Evolutionary conservation across 2,329 filamentous ascomycete genomes (phyloP).

Genomic region (Penicillium capsulatum): DNA sequence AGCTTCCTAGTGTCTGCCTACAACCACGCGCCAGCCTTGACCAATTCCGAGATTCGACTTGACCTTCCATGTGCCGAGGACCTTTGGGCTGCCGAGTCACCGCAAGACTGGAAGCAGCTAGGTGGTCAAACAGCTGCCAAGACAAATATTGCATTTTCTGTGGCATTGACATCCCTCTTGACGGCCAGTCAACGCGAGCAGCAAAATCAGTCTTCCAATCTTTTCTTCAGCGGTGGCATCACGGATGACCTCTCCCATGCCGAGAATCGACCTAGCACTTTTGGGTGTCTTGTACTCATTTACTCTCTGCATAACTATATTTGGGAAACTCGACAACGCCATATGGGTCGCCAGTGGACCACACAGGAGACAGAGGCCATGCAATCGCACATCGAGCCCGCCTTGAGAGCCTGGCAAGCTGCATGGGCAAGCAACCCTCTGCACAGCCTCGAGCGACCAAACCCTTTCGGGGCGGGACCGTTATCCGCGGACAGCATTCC

Average conservation of each 20-base stretch:
- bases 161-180: slow-evolving; percentile 74
- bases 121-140: slow-evolving; percentile 69
- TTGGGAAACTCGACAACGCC: slow-evolving; percentile 90
- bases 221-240: slow-evolving; percentile 47
- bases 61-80: slow-evolving; percentile 92
- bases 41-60: slow-evolving; percentile 87
- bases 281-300: slow-evolving; percentile 86
- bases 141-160: slow-evolving; percentile 72
- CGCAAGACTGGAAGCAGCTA: slow-evolving; percentile 73
- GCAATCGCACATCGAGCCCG: slow-evolving; percentile 92
- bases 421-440: slow-evolving; percentile 85
- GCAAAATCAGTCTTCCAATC: slow-evolving; percentile 36
- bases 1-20: slow-evolving; percentile 88
- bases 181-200: slow-evolving; percentile 66
- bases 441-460: slow-evolving; percentile 78
- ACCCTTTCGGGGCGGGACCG: slow-evolving; percentile 75
- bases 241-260: slow-evolving; percentile 53
- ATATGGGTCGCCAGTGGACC: slow-evolving; percentile 85
- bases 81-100: slow-evolving; percentile 77
- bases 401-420: slow-evolving; percentile 87
- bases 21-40: slow-evolving; percentile 84
- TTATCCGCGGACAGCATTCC: slow-evolving; percentile 88
- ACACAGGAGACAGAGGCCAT: slow-evolving; percentile 90
- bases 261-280: slow-evolving; percentile 77
- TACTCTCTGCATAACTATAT: slow-evolving; percentile 97